Evolutionary conservation across 2,329 filamentous ascomycete species (phyloP).

Genomic region (Colletotrichum destructivum): DNA sequence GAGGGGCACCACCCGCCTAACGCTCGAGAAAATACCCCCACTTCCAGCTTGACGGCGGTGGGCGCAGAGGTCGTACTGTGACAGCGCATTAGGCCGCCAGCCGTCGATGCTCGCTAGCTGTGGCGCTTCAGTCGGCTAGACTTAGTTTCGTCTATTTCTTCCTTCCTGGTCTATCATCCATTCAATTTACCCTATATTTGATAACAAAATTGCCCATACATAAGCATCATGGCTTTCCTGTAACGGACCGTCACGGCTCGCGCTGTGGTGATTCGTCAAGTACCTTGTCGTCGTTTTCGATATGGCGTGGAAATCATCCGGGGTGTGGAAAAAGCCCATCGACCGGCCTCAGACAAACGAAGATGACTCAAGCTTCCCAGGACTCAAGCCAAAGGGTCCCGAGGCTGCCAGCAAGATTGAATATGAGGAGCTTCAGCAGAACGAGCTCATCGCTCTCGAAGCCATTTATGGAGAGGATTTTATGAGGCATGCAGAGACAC

Average conservation of each 20-base stretch:
- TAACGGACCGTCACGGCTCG: slow-evolving; percentile 66
- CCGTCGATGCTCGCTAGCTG: slow-evolving; percentile 19
- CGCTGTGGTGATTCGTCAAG: slow-evolving; percentile 63
- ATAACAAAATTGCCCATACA: slow-evolving; percentile 26
- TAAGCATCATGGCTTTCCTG: slow-evolving; percentile 60
- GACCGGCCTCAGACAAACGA: slow-evolving; percentile 57
- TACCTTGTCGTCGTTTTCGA: slow-evolving; percentile 38
- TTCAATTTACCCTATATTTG: slow-evolving; percentile 10
- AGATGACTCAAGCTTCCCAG: slow-evolving; percentile 67
- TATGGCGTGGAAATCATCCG: slow-evolving; percentile 69
- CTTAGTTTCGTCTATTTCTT: slow-evolving; percentile 40
- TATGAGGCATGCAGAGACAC: slow-evolving; percentile 77
- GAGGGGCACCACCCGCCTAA: slow-evolving; percentile 32
- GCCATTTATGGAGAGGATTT: slow-evolving; percentile 95
- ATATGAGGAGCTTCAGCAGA: slow-evolving; percentile 88
- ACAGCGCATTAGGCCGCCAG: slow-evolving; percentile 37
- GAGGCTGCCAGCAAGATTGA: slow-evolving; percentile 66
- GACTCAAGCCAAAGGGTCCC: slow-evolving; percentile 61
- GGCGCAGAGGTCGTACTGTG: slow-evolving; percentile 24
- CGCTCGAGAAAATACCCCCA: slow-evolving; percentile 26
- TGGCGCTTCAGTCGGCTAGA: slow-evolving; percentile 23
- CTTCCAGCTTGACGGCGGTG: slow-evolving; percentile 14
- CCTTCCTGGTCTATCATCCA: slow-evolving; percentile 23
- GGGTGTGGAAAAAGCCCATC: slow-evolving; percentile 64
- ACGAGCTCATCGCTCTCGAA: slow-evolving; percentile 87